Evolutionary conservation across 1,284 basidiomycete species (phyloP), one percentile per base, ranked within the genome.

Genomic region (Tylopilus sp.): DNA sequence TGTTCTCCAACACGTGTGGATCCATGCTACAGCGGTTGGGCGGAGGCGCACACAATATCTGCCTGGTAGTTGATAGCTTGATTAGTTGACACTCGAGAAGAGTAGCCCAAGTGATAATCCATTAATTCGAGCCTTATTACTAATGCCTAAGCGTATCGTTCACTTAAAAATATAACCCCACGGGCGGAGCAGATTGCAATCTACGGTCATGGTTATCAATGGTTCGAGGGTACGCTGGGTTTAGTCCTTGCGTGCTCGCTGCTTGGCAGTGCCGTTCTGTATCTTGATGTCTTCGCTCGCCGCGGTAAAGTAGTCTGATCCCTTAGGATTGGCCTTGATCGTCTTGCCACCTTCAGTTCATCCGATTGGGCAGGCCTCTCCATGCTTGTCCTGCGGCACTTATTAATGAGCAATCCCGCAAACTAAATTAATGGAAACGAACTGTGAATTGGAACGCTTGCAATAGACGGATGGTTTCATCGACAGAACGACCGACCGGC

Each of bases 361-460:
- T 73, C 89, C 89, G 24, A 83, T 85, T 20, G 91, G 91, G 77
- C 91, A 94, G 44, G 92, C 90, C 69, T 94, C 91, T 40, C 91
- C 91, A 66, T 91, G 79, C 70, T 86, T 76, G 59, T 94, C 91
- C 85, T 88, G 55, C 5, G 52, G 14, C 15, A 35, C 31, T 2
- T 0, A 0, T n/a, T 59, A 29, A 51, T 4, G 17, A 37, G 1
- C 29, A 5, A 21, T 24, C 5, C 29, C 2, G 40, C 11, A 30
- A 11, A 1, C 7, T 46, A 38, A 47, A 46, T 21, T 2, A n/a
- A 31, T 28, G 9, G 66, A 18, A 18, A 65, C 84, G 37, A 64
- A 89, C 87, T 29, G 83, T 85, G 68, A 85, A 90, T 67, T 94
- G 91, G 85, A 94, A 93, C 12, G 91, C 91, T 72, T 94, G 85